Base-by-base conservation (phyloP, 2,329 filamentous ascomycete species). In the Talaromyces sp. region DNA sequence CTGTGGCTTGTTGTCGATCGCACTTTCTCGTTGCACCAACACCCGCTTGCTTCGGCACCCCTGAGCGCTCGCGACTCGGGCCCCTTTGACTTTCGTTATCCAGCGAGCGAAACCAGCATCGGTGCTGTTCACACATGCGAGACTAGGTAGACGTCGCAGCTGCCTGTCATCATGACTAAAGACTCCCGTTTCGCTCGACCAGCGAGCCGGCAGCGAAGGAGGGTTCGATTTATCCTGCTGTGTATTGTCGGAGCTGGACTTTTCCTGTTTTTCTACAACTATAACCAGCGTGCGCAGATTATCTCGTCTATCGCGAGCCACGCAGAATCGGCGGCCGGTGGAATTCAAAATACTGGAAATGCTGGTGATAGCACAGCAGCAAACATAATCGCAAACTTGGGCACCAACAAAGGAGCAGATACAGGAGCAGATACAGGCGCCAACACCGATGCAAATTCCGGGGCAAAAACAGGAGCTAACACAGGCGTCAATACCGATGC, bases 191-290 rank as follows among this genome's bases (percentile, higher is more conserved):
- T 58, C 56, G 43, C 8, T 26, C 55, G 59, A 27, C 51, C 59
- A 10, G 43, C 41, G 38, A 58, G 55, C 21, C 55, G 59, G 43
- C 59, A 61, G 19, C 58, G 56, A 21, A 61, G 55, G 43, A 58
- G 59, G 35, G 7, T 58, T 14, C 59, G 59, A 17, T 46, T 61
- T 24, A 50, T 58, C 11, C 6, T 61, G 19, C 17, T 58, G 38
- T 53, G 38, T n/a, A 41, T 52, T n/a, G 35, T 61, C 46, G 43
- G 32, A 5, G 59, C 59, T 29, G 55, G 29, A 8, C 49, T 61
- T 14, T 61, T 61, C 32, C 54, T 61, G 27, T 61, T 61, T 11
- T 55, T 56, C 32, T 58, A 55, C 41, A 58, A 52, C 31, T 61
- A 58, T n/a, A 55, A 53, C 35, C 31, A 31, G 9, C 38, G 59